phyloP scores from a whole-genome alignment of 169 alveolate genomes.

The Ichthyophthirius multifiliis region DNA sequence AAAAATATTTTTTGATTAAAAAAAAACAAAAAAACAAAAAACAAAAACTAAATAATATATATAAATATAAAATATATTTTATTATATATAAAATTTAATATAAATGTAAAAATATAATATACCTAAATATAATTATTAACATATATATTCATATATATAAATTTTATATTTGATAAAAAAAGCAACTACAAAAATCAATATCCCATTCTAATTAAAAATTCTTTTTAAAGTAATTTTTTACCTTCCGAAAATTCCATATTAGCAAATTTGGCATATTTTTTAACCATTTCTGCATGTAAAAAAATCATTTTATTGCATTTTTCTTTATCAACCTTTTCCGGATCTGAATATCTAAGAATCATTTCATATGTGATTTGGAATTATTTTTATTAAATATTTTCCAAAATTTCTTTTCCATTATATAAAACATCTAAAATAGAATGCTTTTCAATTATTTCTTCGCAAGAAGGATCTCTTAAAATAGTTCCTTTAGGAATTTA shows the following conservation, averaged over 20 bases:
- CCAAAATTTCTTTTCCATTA: slow-evolving; percentile 26
- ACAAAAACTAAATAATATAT: too few species aligned
- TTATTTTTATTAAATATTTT: background rate
- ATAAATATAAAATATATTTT: too few species aligned
- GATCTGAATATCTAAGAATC: slow-evolving; percentile 34
- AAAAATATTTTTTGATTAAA: too few species aligned
- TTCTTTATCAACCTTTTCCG: slow-evolving; percentile 6
- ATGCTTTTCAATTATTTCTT: slow-evolving; percentile 40
- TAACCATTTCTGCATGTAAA: slow-evolving; percentile 20
- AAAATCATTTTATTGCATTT: slow-evolving; percentile 7
- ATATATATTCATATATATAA: too few species aligned
- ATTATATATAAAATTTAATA: too few species aligned
- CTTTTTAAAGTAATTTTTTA: slow-evolving; percentile 11
- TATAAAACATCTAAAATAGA: slow-evolving; percentile 30
- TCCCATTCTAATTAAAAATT: slow-evolving; percentile 22
- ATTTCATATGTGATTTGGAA: background rate
- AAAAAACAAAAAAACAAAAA: too few species aligned
- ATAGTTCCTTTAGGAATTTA: slow-evolving; percentile 9
- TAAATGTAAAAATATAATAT: too few species aligned
- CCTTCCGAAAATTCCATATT: slow-evolving; percentile 10
- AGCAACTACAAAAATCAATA: too few species aligned
- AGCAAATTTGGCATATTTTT: slow-evolving; percentile 31
- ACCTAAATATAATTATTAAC: too few species aligned
- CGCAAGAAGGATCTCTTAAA: slow-evolving; percentile 26
- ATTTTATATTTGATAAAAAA: too few species aligned